Evolutionary conservation across 768 basidiomycete genomes (phyloP), one percentile per base, ranked within the genome.

Genomic region (Trametes punicea): DNA sequence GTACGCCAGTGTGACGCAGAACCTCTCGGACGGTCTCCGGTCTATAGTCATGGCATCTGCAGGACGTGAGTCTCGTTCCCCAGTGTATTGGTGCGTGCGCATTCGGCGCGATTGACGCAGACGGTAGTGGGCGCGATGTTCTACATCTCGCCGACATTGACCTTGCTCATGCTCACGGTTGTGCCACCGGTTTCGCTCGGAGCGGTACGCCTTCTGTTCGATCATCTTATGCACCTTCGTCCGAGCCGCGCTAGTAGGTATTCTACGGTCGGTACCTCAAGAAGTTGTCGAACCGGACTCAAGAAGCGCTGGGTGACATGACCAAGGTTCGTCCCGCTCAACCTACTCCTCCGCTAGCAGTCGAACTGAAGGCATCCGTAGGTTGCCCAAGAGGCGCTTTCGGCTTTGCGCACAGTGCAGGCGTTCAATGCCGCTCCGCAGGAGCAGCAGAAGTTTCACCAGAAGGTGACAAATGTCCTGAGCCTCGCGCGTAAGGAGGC

Each of bases 51-150:
- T 96, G 78, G 91, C 93, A 29, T 84, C 88, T n/a, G 94, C 93
- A 62, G 96, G 96, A 49, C 77, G 93, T 94, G 70, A 70, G 89
- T 78, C 21, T 25, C 20, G 2, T 44, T 45, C 18, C 1, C 16
- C 34, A 15, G 1, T 8, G 5, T 5, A 16, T 6, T 9, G 1
- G 25, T 5, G 16, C 9, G 9, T 25, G 41, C 21, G 23, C 21
- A 25, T 25, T 42, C n/a, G 20, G n/a, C 18, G 1, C 18, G 3
- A 8, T 41, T 6, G 13, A 9, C 51, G 6, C 64, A 90, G n/a
- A n/a, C n/a, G n/a, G n/a, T n/a, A n/a, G 93, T 98, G 60, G 92
- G 89, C 42, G 91, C 93, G 38, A 99, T 98, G 96, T 84, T 98
- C 64, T 95, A 88, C 71, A 81, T 96, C 51, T 95, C 90, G 0